These are phyloP conservation scores for Penicillium flavigenum DNA, from an alignment of 495 filamentous ascomycete genomes.

Conservation along the genomic window DNA sequence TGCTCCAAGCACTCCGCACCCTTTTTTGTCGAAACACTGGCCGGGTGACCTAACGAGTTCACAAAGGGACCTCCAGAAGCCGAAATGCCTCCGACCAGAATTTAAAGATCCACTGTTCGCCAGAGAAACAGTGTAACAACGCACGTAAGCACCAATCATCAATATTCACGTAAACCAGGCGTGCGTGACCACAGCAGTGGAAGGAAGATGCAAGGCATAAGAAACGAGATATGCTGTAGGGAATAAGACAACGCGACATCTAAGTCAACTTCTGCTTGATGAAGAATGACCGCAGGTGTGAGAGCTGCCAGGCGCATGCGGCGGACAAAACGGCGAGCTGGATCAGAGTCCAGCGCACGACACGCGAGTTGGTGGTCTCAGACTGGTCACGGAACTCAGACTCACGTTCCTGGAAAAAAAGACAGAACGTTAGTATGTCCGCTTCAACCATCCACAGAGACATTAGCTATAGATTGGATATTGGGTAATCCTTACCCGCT, in stretches of 20 bases:
- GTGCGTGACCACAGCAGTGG: slow-evolving; percentile 14
- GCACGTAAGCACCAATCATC: slow-evolving; percentile 13
- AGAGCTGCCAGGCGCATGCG: slow-evolving; percentile 96
- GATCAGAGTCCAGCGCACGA: slow-evolving; percentile 90
- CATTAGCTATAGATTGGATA: neutral
- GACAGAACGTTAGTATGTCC: slow-evolving; percentile 4
- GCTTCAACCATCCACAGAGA: neutral
- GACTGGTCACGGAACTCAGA: slow-evolving; percentile 98
- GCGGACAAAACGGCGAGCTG: slow-evolving; percentile 84
- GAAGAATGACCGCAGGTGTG: slow-evolving; percentile 93
- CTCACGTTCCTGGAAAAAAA: slow-evolving; percentile 75
- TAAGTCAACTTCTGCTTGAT: slow-evolving; percentile 98
- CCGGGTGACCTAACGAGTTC: neutral
- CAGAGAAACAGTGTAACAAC: slow-evolving; percentile 8
- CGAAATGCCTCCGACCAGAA: neutral
- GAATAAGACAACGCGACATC: slow-evolving; percentile 21
- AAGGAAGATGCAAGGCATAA: slow-evolving; percentile 26
- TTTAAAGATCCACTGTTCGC: neutral
- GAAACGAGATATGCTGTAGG: slow-evolving; percentile 7
- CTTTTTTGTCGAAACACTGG: slow-evolving; percentile 16
- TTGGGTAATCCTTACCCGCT: slow-evolving; percentile 66
- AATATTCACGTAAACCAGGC: slow-evolving; percentile 19
- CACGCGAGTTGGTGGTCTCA: slow-evolving; percentile 86
- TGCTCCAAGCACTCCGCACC: slow-evolving; percentile 18
- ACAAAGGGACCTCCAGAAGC: neutral